Conservation (phyloP, 1,284 basidiomycete genomes). For the Omphalotus olearius region DNA sequence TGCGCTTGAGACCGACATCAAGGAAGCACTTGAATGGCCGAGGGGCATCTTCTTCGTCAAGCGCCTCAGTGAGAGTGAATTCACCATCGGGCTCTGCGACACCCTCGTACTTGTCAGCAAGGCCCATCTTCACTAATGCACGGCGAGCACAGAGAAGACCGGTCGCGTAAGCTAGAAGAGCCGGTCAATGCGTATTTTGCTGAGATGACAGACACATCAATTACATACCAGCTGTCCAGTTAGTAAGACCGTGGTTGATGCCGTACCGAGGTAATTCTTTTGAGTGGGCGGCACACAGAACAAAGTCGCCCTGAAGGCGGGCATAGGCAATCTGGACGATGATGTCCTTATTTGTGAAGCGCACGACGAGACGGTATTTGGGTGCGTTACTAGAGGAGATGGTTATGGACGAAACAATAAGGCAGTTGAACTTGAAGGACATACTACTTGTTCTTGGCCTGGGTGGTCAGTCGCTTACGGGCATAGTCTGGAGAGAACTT, state of each 20-base stretch:
- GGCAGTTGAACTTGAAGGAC: constrained; percentile 20
- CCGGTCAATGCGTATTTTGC: constrained; percentile 2
- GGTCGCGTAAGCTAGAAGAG: constrained; percentile 84
- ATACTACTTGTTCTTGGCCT: constrained; percentile 99
- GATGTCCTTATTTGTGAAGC: constrained; percentile 93
- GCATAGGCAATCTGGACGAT: constrained; percentile 95
- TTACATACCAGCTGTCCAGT: constrained; percentile 88
- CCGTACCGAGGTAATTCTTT: constrained; percentile 94
- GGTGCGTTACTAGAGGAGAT: constrained; percentile 70
- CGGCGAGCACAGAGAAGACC: constrained; percentile 95
- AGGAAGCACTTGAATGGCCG: constrained; percentile 99
- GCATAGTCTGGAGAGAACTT: constrained; percentile 75
- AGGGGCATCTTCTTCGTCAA: constrained; percentile 91
- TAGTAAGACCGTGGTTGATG: constrained; percentile 97
- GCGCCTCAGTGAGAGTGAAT: constrained; percentile 75
- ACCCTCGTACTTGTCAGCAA: constrained; percentile 99
- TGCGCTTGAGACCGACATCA: constrained; percentile 97
- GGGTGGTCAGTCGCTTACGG: constrained; percentile 91
- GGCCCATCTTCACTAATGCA: constrained; percentile 91
- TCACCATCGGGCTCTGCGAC: constrained; percentile 91
- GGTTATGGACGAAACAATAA: background rate
- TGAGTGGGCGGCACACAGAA: constrained; percentile 85
- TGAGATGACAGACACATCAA: constrained; percentile 6
- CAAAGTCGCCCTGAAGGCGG: constrained; percentile 95
- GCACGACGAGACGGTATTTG: constrained; percentile 98